Evolutionary conservation across 225 moss, liverwort and hornwort species (phyloP), one percentile per base, ranked within the genome.

Genomic region (Marchantia polymorpha): DNA sequence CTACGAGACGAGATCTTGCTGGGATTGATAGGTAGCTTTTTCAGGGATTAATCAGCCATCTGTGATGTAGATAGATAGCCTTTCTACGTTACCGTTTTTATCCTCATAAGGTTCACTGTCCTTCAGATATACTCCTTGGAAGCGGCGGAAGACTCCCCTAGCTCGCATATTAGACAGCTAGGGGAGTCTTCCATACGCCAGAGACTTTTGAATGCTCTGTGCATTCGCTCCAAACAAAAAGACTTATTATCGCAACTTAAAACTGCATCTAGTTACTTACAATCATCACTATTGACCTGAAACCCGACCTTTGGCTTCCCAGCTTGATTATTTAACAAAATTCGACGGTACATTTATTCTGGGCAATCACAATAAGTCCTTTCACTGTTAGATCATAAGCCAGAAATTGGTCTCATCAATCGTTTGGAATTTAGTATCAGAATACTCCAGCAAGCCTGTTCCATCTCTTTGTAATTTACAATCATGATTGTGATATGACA

Each of bases 291-390:
- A 68, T 93, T 95, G 49, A 95, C 99, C 80, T 93, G 92, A 54
- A 99, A 99, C 27, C 90, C 90, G 25, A 99, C 92, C 85, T 99
- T 95, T n/a, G 93, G 91, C 79, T 99, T 99, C 60, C 93, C 99
- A 6, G 91, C 88, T 80, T 91, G 95, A 29, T 95, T 99, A 77
- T 99, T 99, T 17, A 83, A 91, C n/a, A n/a, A 71, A 93, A 99
- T 65, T 99, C 99, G 65, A 95, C 89, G 0, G 90, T 92, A 13
- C 89, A 92, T 82, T 95, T 95, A 84, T 94, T 95, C 78, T 99
- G 95, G 25, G 85, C n/a, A n/a, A n/a, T n/a, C n/a, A n/a, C n/a
- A n/a, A n/a, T n/a, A n/a, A n/a, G n/a, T n/a, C n/a, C n/a, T n/a
- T n/a, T n/a, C n/a, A n/a, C n/a, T n/a, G n/a, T n/a, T n/a, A n/a